These are phyloP conservation scores for Noccaea bulbosa DNA, from an alignment of 345 rosid genomes.

Conservation along the genomic window DNA sequence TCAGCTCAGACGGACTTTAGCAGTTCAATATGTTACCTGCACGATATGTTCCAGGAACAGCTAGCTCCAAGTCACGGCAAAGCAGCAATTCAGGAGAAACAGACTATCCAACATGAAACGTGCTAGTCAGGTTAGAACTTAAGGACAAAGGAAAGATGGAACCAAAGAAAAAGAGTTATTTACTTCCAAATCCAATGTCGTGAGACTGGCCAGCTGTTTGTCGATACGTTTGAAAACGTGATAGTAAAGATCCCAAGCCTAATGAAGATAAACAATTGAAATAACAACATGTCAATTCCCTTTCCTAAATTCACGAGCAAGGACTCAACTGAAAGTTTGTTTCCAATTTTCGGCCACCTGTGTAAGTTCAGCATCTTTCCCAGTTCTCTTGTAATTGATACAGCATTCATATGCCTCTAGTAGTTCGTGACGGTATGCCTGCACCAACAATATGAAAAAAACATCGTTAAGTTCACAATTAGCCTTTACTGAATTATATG, in stretches of 20 bases:
- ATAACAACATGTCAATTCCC: constrained; percentile 29
- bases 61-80: constrained; percentile 90
- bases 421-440: constrained; percentile 91
- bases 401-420: constrained; percentile 94
- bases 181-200: constrained; percentile 92
- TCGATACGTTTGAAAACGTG: constrained; percentile 95
- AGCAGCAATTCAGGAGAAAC: constrained; percentile 94
- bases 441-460: constrained; percentile 40
- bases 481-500: constrained; percentile 12
- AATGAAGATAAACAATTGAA: constrained; percentile 40
- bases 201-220: constrained; percentile 91
- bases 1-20: constrained; percentile 31
- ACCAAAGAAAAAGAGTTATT: constrained; percentile 40
- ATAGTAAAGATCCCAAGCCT: constrained; percentile 99
- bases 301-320: constrained; percentile 20
- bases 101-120: constrained; percentile 56
- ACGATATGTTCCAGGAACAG: constrained; percentile 96
- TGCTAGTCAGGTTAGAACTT: constrained; percentile 23
- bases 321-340: constrained; percentile 17
- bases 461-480: constrained; percentile 13
- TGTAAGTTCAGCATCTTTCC: constrained; percentile 95
- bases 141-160: constrained; percentile 14
- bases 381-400: constrained; percentile 80
- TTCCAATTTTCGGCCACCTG: constrained; percentile 55
- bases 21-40: constrained; percentile 58